Base-by-base conservation (phyloP, 345 rosid species). In the Clausena lansium region DNA sequence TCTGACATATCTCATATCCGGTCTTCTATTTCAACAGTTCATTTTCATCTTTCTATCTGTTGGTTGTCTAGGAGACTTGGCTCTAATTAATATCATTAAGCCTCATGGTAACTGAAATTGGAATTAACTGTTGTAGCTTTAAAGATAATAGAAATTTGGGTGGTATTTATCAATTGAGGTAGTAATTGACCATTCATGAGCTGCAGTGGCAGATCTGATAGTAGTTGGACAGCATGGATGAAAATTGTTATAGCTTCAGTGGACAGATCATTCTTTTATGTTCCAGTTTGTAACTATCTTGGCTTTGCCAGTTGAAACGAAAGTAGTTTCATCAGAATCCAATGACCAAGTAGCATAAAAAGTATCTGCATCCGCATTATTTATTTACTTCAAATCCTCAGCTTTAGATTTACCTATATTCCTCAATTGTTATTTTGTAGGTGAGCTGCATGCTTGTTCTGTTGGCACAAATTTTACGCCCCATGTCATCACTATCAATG, bases 401-500 rank as follows among this genome's bases (percentile, higher is more conserved):
- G 27, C 73, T 77, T 28, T 64, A 36, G 38, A 67, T 71, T 77
- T 65, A 64, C 79, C 36, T 61, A 73, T 74, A 74, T 58, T 80
- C 22, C 58, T 80, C 74, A 28, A 41, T 59, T 79, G 62, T 70
- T 27, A 41, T 78, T 38, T 82, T 83, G 60, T 77, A 93, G 95
- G 94, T 62, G 91, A 87, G 32, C 73, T 80, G 87, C 73, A 78
- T 79, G 79, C 87, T 50, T 59, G 82, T 77, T 85, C 93, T 72
- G 82, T 90, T 14, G 92, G 95, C 67, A 86, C 95, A 70, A 90
- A 84, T 83, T 91, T 93, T 77, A 89, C 89, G 0, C 94, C 97
- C n/a, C 97, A 93, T 84, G 81, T 93, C 74, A 90, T 93, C 82
- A 88, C 87, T 63, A 94, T 93, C 84, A 86, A 90, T 76, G 79